A percentile compares a stretch with the other conserved stretches of the same genome.
These are phyloP conservation scores for Trichoderma asperellum DNA, from an alignment of 2,329 filamentous ascomycete species.

Conservation along the genomic window DNA sequence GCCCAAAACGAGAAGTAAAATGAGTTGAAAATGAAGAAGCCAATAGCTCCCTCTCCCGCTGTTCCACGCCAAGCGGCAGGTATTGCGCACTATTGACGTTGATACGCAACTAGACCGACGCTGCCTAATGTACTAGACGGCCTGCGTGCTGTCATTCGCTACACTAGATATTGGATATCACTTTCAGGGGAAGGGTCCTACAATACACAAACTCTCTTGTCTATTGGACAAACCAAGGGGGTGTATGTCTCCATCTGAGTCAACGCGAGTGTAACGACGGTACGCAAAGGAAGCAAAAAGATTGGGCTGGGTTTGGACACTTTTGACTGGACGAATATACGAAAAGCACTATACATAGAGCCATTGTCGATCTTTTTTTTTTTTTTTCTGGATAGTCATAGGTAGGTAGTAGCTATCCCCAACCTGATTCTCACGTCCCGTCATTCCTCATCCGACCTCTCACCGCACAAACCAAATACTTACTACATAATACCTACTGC, in stretches of 20 bases:
- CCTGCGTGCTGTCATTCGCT: background rate
- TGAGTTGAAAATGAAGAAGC: background rate
- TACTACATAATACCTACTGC: background rate
- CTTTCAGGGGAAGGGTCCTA: background rate
- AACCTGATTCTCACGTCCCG: background rate
- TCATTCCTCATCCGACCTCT: background rate
- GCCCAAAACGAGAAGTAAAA: background rate
- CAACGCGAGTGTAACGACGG: background rate
- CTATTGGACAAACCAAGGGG: conserved; percentile 3
- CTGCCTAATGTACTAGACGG: background rate
- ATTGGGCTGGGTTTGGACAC: background rate
- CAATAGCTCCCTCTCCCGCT: background rate
- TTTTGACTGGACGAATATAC: background rate
- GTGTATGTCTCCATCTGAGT: background rate
- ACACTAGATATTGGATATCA: background rate
- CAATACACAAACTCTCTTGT: background rate
- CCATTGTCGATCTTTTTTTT: background rate
- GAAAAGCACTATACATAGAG: background rate
- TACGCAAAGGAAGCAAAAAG: background rate
- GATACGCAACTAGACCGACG: background rate
- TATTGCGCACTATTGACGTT: background rate
- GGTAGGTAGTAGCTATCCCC: background rate
- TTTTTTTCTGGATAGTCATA: background rate
- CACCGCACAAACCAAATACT: background rate
- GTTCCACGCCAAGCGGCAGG: background rate